Conservation (phyloP, 176 grass and related monocot species). For the Echinochloa phyllopogon region DNA sequence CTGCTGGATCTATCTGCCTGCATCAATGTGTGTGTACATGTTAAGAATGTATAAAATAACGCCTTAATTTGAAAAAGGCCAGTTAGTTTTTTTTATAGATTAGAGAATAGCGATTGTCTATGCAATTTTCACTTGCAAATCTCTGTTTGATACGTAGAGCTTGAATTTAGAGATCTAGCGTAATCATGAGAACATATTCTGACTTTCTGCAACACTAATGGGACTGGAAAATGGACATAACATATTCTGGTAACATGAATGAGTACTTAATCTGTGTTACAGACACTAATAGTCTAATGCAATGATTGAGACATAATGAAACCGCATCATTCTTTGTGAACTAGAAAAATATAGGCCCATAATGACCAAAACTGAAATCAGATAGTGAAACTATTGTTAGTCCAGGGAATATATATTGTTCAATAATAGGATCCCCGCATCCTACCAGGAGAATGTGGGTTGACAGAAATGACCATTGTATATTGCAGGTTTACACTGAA, state of each 20-base stretch:
- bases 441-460: neutral
- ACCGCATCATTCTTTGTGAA: neutral
- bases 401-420: neutral
- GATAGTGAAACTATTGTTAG: neutral
- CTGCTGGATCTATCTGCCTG: neutral
- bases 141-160: conserved; percentile 1
- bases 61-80: neutral
- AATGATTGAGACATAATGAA: neutral
- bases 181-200: neutral
- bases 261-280: neutral
- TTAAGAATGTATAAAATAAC: neutral
- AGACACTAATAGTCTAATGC: neutral
- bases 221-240: conserved; percentile 17
- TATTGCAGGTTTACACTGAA: conserved; percentile 84
- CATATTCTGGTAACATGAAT: neutral
- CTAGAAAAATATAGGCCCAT: neutral
- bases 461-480: neutral
- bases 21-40: neutral
- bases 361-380: neutral
- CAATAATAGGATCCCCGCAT: neutral
- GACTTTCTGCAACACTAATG: neutral
- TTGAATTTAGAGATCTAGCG: neutral
- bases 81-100: no score
- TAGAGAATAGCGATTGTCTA: no score
- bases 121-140: conserved; percentile 6